These are phyloP conservation scores for Mycosarcoma maydis DNA, from an alignment of 1,284 basidiomycete species.

Conservation along the genomic window DNA sequence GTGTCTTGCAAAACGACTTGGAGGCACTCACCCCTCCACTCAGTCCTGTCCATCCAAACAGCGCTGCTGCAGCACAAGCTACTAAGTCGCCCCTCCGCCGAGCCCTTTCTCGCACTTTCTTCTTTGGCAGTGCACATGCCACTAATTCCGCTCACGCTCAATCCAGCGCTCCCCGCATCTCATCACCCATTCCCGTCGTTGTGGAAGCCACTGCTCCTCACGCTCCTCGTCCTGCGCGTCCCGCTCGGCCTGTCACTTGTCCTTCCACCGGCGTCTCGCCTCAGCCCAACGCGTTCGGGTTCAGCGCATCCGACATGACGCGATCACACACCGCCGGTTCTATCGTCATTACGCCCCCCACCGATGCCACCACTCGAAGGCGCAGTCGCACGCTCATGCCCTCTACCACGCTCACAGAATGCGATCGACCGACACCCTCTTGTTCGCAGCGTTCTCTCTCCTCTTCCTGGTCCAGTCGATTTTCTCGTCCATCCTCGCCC, in stretches of 20 bases:
- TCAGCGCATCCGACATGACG: conserved; percentile 1
- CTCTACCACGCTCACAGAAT: background rate
- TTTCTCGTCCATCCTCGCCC: conserved; percentile 9
- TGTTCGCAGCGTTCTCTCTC: conserved; percentile 10
- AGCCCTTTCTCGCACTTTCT: conserved; percentile 8
- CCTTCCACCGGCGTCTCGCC: conserved; percentile 9
- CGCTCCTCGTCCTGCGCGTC: conserved; percentile 11
- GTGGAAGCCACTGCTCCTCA: background rate
- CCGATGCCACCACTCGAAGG: conserved; percentile 3
- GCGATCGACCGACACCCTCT: no score
- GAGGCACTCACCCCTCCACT: conserved; percentile 28
- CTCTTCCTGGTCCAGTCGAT: conserved; percentile 11
- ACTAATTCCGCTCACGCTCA: background rate
- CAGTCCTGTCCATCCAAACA: conserved; percentile 16
- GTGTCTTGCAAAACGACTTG: conserved; percentile 11
- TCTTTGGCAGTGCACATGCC: conserved; percentile 16
- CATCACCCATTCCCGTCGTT: background rate
- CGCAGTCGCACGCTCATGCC: conserved; percentile 23
- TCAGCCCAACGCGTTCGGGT: conserved; percentile 7
- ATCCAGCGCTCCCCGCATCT: conserved; percentile 5
- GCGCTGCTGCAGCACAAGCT: conserved; percentile 9
- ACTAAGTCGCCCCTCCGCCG: conserved; percentile 32
- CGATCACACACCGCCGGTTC: background rate
- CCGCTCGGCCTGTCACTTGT: conserved; percentile 12
- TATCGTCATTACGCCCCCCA: conserved; percentile 3